Evolutionary conservation across 176 grass and related monocot species (phyloP), one percentile per base, ranked within the genome.

Genomic region (Carex parvula): DNA sequence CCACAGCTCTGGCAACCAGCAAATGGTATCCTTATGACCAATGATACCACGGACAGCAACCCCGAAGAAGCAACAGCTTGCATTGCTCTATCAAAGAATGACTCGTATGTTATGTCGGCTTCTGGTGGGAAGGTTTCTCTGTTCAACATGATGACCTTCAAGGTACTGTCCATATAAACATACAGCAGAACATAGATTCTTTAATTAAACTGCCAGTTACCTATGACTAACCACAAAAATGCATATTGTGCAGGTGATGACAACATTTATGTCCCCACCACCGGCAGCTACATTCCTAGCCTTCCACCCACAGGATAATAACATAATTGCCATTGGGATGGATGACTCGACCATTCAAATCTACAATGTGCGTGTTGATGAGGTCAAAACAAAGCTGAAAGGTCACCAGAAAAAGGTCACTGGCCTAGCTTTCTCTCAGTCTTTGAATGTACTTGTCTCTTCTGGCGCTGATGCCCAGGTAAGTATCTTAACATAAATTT

Each of bases 111-210:
- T 69, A 99, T 99, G 97, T 99, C 93, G 67, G 97, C 93, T 57
- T 99, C 97, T 88, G 97, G 97, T 57, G 97, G 97, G 62, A 99
- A 99, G 85, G 93, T 99, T 41, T 99, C 93, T 13, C 81, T 99
- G 63, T 99, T 99, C 88, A 99, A 99, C 86, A 99, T 99, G 97
- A 99, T 99, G 97, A 99, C 97, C 33, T 99, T 95, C 88, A 99
- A 99, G 91, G 96, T 95, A 89, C 46, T 15, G 16, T 63, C 54
- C 1, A 46, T 62, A 63, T 64, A 81, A 15, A 63, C 32, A 46
- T 48, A 33, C 5, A 33, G 7, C 3, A 55, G 8, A 60, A 63
- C 54, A 14, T 6, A 63, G 58, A 56, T 35, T 80, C 17, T 56
- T 88, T 69, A 79, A 59, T 62, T 1, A 35, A 85, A 22, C 59